phyloP scores from a whole-genome alignment of 2,329 filamentous ascomycete genomes.

The Xylaria sp. region DNA sequence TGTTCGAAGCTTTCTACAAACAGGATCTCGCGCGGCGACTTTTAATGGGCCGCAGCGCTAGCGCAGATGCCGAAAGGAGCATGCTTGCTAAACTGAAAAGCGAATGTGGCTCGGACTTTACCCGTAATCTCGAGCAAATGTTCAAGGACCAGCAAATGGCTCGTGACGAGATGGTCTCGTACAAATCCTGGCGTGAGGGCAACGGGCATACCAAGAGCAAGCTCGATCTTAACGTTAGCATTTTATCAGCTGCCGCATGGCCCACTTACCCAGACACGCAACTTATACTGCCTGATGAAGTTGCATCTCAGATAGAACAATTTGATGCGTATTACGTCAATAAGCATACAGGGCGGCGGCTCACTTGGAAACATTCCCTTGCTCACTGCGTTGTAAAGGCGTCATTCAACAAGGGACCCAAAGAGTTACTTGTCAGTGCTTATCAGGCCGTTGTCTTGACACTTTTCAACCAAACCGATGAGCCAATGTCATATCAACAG shows the following conservation, averaged over 20 bases:
- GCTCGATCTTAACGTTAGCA: slow-evolving; percentile 84
- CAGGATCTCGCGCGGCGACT: slow-evolving; percentile 91
- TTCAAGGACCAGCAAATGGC: slow-evolving; percentile 97
- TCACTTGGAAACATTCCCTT: slow-evolving; percentile 94
- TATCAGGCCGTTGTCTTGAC: slow-evolving; percentile 93
- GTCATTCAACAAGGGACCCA: slow-evolving; percentile 79
- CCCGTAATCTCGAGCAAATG: slow-evolving; percentile 98
- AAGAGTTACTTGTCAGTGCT: slow-evolving; percentile 89
- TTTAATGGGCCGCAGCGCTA: slow-evolving; percentile 91
- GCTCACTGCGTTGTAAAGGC: slow-evolving; percentile 89
- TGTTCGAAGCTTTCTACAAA: slow-evolving; percentile 99
- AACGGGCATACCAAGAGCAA: slow-evolving; percentile 56
- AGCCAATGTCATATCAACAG: slow-evolving; percentile 76
- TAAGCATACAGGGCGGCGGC: slow-evolving; percentile 87
- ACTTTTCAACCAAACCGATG: slow-evolving; percentile 80
- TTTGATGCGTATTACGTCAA: slow-evolving; percentile 88
- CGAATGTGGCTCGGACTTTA: slow-evolving; percentile 94
- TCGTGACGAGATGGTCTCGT: slow-evolving; percentile 91
- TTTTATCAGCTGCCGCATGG: slow-evolving; percentile 93
- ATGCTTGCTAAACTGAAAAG: slow-evolving; percentile 93
- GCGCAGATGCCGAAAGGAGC: slow-evolving; percentile 92
- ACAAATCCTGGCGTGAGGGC: slow-evolving; percentile 74
- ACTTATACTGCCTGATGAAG: slow-evolving; percentile 78
- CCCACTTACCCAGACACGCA: slow-evolving; percentile 82
- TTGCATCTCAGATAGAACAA: slow-evolving; percentile 78